These are phyloP conservation scores for Candida berthetii DNA, from an alignment of 805 yeast species.

Conservation along the genomic window DNA sequence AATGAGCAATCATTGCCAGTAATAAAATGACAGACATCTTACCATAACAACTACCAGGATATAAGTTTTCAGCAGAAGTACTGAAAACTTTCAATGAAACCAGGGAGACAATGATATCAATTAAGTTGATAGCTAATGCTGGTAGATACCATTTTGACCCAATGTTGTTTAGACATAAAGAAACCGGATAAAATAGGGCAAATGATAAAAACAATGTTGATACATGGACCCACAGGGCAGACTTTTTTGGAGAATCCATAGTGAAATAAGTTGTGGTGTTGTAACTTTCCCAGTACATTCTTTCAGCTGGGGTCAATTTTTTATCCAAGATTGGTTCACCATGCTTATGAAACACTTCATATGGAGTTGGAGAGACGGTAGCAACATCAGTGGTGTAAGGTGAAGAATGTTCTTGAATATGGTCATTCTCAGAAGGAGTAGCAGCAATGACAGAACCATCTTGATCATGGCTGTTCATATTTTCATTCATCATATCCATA, in stretches of 20 bases:
- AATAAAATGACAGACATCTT: conserved; percentile 59
- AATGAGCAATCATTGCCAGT: conserved; percentile 47
- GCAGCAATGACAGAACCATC: neutral
- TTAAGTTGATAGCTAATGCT: conserved; percentile 43
- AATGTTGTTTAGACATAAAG: conserved; percentile 57
- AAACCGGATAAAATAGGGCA: conserved; percentile 59
- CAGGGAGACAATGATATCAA: conserved; percentile 41
- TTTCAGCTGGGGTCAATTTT: conserved; percentile 63
- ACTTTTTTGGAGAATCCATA: conserved; percentile 39
- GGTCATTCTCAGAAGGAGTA: conserved; percentile 2
- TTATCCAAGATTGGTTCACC: conserved; percentile 72
- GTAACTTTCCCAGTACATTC: conserved; percentile 71
- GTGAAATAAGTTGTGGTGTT: conserved; percentile 73
- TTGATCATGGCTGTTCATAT: neutral
- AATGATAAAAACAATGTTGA: conserved; percentile 35
- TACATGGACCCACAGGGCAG: conserved; percentile 52
- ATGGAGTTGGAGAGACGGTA: conserved; percentile 35
- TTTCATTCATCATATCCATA: conserved; percentile 19
- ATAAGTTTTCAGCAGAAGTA: conserved; percentile 55
- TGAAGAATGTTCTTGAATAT: conserved; percentile 6
- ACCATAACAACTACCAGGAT: conserved; percentile 72
- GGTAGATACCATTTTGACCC: conserved; percentile 55
- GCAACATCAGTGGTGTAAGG: conserved; percentile 4
- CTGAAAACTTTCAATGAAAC: conserved; percentile 51
- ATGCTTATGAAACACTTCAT: conserved; percentile 44